Evolutionary conservation across 768 basidiomycete genomes (phyloP).

Genomic region (Mycena alexandri): DNA sequence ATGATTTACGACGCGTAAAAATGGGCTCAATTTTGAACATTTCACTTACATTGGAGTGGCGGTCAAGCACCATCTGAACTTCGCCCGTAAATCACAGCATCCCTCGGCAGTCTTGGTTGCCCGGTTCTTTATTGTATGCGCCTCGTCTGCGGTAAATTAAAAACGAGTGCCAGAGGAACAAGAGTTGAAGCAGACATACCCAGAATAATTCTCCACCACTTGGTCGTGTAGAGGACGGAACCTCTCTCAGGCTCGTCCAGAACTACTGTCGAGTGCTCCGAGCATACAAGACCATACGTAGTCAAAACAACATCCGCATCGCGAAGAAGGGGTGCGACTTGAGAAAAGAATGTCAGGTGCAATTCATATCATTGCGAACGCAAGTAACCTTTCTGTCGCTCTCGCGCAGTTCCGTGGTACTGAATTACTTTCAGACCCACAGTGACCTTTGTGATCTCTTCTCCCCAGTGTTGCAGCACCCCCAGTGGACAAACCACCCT

Average conservation of each 20-base stretch:
- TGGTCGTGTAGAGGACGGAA: conserved; percentile 80
- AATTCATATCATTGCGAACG: not conserved
- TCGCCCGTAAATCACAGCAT: conserved; percentile 78
- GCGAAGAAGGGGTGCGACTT: conserved; percentile 68
- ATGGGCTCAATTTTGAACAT: not conserved
- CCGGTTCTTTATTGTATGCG: conserved; percentile 93
- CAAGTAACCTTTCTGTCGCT: conserved; percentile 72
- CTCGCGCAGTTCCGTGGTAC: conserved; percentile 84
- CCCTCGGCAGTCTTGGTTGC: conserved; percentile 83
- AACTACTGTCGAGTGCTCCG: conserved; percentile 77
- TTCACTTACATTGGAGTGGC: conserved; percentile 80
- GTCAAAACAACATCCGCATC: conserved; percentile 83
- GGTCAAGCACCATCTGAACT: conserved; percentile 90
- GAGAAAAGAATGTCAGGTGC: conserved; percentile 2
- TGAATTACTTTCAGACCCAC: conserved; percentile 73
- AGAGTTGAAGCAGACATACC: conserved; percentile 59
- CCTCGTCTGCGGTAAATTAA: conserved; percentile 72
- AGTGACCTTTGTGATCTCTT: conserved; percentile 79
- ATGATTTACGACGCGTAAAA: not conserved
- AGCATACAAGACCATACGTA: conserved; percentile 85
- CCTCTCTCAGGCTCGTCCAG: not conserved
- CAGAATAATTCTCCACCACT: conserved; percentile 89
- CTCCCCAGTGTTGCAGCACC: conserved; percentile 91
- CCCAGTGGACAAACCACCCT: conserved; percentile 91
- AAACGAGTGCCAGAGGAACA: too few species aligned